phyloP scores from a whole-genome alignment of 1,284 basidiomycete species.

The Boletellus deceptivus region DNA sequence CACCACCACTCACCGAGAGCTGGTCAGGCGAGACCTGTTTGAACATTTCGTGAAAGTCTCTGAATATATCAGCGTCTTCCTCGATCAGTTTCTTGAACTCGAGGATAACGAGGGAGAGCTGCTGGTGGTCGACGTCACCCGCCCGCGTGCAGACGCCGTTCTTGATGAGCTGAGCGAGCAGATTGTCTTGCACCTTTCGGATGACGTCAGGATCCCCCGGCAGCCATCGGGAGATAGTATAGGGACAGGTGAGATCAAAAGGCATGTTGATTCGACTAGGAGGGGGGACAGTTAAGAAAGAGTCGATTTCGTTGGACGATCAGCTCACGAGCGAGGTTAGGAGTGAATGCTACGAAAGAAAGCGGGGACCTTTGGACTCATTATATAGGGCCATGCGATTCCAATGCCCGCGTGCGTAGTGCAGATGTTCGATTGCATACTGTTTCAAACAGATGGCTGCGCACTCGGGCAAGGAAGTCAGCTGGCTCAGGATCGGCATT shows the following conservation, averaged over 20 bases:
- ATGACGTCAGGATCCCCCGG: constrained; percentile 16
- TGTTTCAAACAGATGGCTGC: too few species aligned
- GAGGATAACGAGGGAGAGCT: constrained; percentile 32
- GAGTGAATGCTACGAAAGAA: neutral
- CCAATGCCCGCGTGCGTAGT: neutral
- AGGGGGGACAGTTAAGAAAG: neutral
- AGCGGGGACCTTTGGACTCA: neutral
- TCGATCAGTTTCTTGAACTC: constrained; percentile 45
- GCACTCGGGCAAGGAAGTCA: neutral
- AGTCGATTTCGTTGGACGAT: neutral
- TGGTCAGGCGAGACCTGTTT: constrained; percentile 11
- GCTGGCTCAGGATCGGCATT: neutral
- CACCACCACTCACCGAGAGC: constrained; percentile 5
- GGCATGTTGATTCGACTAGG: constrained; percentile 9
- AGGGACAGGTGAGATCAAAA: neutral
- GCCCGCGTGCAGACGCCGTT: constrained; percentile 5
- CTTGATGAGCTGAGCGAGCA: constrained; percentile 8
- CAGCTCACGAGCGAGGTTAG: constrained; percentile 1
- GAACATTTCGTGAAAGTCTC: constrained; percentile 38
- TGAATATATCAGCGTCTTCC: constrained; percentile 37
- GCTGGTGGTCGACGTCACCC: constrained; percentile 12
- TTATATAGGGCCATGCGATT: constrained; percentile 10
- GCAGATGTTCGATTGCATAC: too few species aligned
- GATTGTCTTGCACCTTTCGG: constrained; percentile 1
- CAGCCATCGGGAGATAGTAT: constrained; percentile 20